Conservation (phyloP, 352 stramenopile genomes). For the Phytopythium ostracodes region DNA sequence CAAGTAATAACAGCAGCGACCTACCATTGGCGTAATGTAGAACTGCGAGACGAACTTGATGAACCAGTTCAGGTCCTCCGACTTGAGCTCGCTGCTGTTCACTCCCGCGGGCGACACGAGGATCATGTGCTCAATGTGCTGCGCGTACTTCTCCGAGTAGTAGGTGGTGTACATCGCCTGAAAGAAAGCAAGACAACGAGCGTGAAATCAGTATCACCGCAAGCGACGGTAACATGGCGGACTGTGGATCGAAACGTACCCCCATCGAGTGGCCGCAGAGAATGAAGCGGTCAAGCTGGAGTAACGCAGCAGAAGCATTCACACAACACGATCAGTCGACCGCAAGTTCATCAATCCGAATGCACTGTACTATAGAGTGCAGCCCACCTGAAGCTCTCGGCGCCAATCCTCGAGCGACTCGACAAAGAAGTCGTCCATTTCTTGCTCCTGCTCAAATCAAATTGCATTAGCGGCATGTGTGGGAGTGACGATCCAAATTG, state of each 20-base stretch:
- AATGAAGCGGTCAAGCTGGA: slow-evolving; percentile 70
- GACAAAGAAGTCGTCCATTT: slow-evolving; percentile 79
- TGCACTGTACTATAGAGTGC: too few relatives aligned
- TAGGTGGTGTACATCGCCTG: slow-evolving; percentile 79
- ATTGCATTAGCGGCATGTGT: too few relatives aligned
- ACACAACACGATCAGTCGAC: not conserved
- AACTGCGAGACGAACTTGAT: slow-evolving; percentile 31
- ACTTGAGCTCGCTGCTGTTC: slow-evolving; percentile 29
- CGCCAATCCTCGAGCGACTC: slow-evolving; percentile 77
- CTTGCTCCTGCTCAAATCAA: slow-evolving; percentile 32
- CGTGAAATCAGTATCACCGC: not conserved
- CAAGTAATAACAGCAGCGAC: not conserved
- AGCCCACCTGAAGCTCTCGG: slow-evolving; percentile 31
- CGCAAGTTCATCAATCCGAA: too few relatives aligned
- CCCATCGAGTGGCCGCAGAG: slow-evolving; percentile 79
- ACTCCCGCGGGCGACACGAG: slow-evolving; percentile 73
- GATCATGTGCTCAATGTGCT: slow-evolving; percentile 70
- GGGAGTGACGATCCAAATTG: not conserved
- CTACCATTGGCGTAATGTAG: slow-evolving; percentile 73
- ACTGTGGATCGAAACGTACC: slow-evolving; percentile 25
- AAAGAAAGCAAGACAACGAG: not conserved
- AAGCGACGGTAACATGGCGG: not conserved
- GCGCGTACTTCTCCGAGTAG: slow-evolving; percentile 66
- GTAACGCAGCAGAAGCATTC: not conserved
- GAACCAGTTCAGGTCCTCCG: slow-evolving; percentile 38